Conservation (phyloP, 805 yeast genomes). For the Sugiyamaella qingdaonensis region DNA sequence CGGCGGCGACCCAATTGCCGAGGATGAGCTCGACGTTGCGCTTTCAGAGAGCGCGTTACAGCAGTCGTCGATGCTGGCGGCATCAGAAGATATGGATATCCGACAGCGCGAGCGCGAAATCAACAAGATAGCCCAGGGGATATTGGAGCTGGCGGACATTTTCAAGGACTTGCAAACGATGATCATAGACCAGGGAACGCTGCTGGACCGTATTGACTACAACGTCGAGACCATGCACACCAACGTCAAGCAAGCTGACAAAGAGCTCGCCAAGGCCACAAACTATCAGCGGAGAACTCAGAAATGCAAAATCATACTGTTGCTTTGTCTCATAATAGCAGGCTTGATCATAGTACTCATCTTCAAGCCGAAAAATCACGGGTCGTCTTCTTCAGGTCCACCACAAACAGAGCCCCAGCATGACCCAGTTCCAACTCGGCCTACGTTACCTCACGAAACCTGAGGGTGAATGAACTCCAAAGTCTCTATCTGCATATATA, state of each 20-base stretch:
- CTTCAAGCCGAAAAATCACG: conserved; percentile 42
- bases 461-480: too few relatives aligned
- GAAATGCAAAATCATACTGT: conserved; percentile 81
- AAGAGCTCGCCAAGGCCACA: conserved; percentile 72
- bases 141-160: conserved; percentile 85
- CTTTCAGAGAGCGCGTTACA: conserved; percentile 36
- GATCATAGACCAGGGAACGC: conserved; percentile 93
- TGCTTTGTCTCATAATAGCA: conserved; percentile 65
- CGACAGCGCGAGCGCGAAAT: conserved; percentile 86
- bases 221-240: conserved; percentile 77
- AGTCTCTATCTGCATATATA: background rate
- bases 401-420: too few relatives aligned
- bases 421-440: too few relatives aligned
- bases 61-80: conserved; percentile 27
- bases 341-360: conserved; percentile 66
- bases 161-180: conserved; percentile 89
- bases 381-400: conserved; percentile 2
- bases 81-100: conserved; percentile 41
- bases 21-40: conserved; percentile 31
- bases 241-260: conserved; percentile 71
- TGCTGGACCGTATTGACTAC: conserved; percentile 90
- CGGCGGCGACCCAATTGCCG: conserved; percentile 15
- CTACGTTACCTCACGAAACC: too few relatives aligned
- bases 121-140: conserved; percentile 87
- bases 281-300: conserved; percentile 82